Conservation (phyloP, 768 basidiomycete species). For the Glaciozyma antarctica region DNA sequence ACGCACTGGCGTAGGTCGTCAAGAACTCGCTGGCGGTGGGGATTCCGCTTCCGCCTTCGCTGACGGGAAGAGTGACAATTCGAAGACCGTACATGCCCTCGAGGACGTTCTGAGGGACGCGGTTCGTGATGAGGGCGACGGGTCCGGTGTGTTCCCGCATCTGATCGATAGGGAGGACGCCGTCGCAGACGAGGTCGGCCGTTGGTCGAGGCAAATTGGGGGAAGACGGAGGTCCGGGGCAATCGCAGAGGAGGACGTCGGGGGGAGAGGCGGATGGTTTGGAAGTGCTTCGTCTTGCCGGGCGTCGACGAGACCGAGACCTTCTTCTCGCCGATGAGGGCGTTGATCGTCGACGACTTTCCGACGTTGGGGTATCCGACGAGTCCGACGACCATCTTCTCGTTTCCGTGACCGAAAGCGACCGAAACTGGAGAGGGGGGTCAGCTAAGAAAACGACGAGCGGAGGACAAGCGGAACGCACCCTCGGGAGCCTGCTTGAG, state of each 20-base stretch:
- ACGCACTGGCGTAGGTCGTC: conserved; percentile 84
- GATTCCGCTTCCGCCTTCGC: conserved; percentile 74
- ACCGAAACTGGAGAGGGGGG: conserved; percentile 19
- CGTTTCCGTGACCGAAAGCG: conserved; percentile 47
- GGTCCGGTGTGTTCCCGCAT: conserved; percentile 88
- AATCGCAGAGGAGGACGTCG: conserved; percentile 81
- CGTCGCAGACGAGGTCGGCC: conserved; percentile 91
- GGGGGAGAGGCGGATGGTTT: conserved; percentile 91
- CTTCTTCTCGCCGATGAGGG: conserved; percentile 85
- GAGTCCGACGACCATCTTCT: conserved; percentile 68
- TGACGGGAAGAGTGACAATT: conserved; percentile 54
- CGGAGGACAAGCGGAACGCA: not conserved
- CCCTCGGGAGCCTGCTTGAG: conserved; percentile 59
- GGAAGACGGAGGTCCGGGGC: conserved; percentile 96
- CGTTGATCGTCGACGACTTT: conserved; percentile 96
- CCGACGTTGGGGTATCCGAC: conserved; percentile 99
- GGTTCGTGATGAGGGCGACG: conserved; percentile 59
- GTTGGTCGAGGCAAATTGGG: conserved; percentile 95
- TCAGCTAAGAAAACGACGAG: not conserved
- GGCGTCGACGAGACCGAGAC: conserved; percentile 97
- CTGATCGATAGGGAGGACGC: conserved; percentile 94
- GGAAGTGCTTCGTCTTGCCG: conserved; percentile 98
- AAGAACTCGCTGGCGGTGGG: conserved; percentile 67
- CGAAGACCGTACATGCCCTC: conserved; percentile 80
- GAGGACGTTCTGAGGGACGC: conserved; percentile 72